Base-by-base conservation (phyloP, 805 yeast genomes). In the Torulaspora maleeae region DNA sequence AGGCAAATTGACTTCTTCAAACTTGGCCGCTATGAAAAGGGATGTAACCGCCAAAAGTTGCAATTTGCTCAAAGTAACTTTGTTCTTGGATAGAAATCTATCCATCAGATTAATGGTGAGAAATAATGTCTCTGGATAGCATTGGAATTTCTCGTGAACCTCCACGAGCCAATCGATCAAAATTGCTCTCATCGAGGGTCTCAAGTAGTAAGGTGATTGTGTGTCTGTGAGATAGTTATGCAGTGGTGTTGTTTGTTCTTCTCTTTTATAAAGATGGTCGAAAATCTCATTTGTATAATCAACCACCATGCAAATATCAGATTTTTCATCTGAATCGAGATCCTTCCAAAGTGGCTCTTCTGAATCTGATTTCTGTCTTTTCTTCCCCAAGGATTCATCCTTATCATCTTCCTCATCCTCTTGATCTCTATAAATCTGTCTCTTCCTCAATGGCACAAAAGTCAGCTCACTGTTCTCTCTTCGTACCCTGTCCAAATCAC, bases 131-230 rank as follows among this genome's bases (percentile, higher is more conserved):
- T 89, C 96, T 1, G 95, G 95, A 35, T 84, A 73, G 51, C 90
- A 74, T 53, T 90, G 76, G 67, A 89, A 89, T 62, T 86, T 77
- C 54, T 80, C 72, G 69, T 88, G 96, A 63, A 89, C 90, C 61
- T 87, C 95, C 9, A 87, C 87, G 54, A 89, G 73, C 97, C 97
- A 89, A 67, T 90, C 96, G n/a, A 89, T 87, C 47, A 89, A 70
- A 42, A 89, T 85, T 6, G 88, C 82, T 54, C 97, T 77, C 85
- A 86, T 84, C 50, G 80, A 78, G 45, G 96, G 95, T 56, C 83
- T 79, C 54, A 87, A 66, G 48, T 79, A 79, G 48, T 80, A 79
- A 62, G 82, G 86, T 65, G 79, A 74, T 8, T 58, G 51, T n/a
- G 28, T 30, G 27, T 55, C 59, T 50, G 69, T 72, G 29, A 86